phyloP scores from a whole-genome alignment of 2,329 filamentous ascomycete genomes.

The Diaporthe ampelina region DNA sequence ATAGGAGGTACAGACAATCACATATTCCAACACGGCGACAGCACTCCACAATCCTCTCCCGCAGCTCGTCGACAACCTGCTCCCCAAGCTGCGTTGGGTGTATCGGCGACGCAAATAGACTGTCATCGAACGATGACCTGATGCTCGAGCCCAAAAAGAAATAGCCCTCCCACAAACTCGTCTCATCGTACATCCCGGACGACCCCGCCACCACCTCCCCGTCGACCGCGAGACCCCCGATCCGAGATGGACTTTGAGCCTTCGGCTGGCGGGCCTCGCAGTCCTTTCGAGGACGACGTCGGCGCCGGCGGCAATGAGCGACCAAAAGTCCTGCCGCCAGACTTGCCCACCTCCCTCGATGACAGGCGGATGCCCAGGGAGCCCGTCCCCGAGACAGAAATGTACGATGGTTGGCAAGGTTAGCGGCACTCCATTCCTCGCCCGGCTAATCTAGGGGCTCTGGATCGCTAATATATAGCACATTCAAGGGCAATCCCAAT shows the following conservation, averaged over 20 bases:
- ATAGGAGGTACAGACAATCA: constrained; percentile 13
- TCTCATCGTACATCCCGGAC: constrained; percentile 36
- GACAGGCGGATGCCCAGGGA: constrained; percentile 81
- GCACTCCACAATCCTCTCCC: not conserved
- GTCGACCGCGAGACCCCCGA: constrained; percentile 18
- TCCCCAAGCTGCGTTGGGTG: not conserved
- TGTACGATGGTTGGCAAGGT: constrained; percentile 99
- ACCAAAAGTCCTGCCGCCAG: constrained; percentile 76
- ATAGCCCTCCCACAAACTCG: constrained; percentile 12
- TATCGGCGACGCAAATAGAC: not conserved
- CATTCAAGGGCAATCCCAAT: constrained; percentile 88
- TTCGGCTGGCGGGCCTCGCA: constrained; percentile 59
- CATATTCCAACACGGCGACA: constrained; percentile 2
- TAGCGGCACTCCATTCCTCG: constrained; percentile 43
- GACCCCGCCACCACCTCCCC: constrained; percentile 32
- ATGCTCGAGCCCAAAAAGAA: constrained; percentile 32
- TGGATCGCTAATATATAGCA: constrained; percentile 18
- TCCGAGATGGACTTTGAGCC: constrained; percentile 72
- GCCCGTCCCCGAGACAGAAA: constrained; percentile 87
- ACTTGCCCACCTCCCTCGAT: constrained; percentile 92
- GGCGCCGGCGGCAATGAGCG: constrained; percentile 58
- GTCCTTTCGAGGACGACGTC: constrained; percentile 48
- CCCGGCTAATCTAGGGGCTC: not conserved
- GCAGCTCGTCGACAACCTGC: constrained; percentile 3
- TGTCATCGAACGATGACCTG: constrained; percentile 2